Evolutionary conservation across 2,329 filamentous ascomycete genomes (phyloP).

Genomic region (Malbranchea zuffiana): DNA sequence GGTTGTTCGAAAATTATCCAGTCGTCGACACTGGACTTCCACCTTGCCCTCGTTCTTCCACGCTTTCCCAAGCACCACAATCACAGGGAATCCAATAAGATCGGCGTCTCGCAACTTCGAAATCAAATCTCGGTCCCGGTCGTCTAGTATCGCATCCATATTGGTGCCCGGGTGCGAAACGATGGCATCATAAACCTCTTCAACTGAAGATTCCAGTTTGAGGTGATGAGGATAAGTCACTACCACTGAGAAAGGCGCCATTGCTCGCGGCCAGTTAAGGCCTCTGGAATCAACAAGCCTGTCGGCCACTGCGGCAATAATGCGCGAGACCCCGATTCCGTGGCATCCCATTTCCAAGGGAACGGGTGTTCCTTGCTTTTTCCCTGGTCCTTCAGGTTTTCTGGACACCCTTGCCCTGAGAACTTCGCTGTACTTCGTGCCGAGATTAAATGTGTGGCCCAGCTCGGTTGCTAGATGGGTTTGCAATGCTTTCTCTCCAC

Average conservation of each 20-base stretch:
- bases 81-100: conserved; percentile 73
- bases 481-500: conserved; percentile 50
- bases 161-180: conserved; percentile 17
- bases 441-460: conserved; percentile 89
- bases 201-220: conserved; percentile 39
- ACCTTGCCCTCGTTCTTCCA: conserved; percentile 52
- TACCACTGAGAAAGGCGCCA: conserved; percentile 72
- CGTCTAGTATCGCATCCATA: conserved; percentile 63
- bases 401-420: conserved; percentile 53
- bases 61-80: conserved; percentile 63
- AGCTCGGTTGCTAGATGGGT: conserved; percentile 72
- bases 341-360: conserved; percentile 91
- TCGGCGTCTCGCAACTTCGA: conserved; percentile 92
- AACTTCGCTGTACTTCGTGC: conserved; percentile 72
- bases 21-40: conserved; percentile 67
- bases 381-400: conserved; percentile 22
- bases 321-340: conserved; percentile 82
- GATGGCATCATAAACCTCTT: conserved; percentile 55
- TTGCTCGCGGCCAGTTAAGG: conserved; percentile 74
- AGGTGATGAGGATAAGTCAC: conserved; percentile 48
- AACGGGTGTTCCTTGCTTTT: conserved; percentile 21
- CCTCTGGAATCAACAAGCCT: conserved; percentile 60
- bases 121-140: conserved; percentile 54
- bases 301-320: conserved; percentile 78
- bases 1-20: conserved; percentile 49